Conservation (phyloP, 345 rosid species). For the Euphorbia tirucalli region DNA sequence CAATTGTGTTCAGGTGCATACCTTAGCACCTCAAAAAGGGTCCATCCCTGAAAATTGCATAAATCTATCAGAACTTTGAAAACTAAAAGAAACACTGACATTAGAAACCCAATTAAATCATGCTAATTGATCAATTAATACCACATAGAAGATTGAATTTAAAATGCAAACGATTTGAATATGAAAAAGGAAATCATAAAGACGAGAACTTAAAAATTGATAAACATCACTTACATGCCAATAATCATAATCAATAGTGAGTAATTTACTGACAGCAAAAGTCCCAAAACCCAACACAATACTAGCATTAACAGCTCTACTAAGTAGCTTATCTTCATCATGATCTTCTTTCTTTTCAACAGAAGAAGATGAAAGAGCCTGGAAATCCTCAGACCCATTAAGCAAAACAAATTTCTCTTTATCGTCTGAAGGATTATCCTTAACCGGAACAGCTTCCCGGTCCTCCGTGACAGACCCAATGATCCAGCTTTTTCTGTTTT, state of each 20-base stretch:
- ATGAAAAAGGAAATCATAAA: conserved; percentile 7
- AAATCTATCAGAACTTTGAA: not conserved
- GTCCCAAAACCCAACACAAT: conserved; percentile 84
- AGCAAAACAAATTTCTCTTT: conserved; percentile 14
- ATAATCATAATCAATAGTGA: conserved; percentile 82
- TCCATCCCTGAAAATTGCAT: conserved; percentile 71
- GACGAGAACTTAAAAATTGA: not conserved
- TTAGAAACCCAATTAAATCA: not conserved
- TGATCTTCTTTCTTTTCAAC: conserved; percentile 12
- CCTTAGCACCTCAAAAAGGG: conserved; percentile 74
- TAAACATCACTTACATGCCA: conserved; percentile 76
- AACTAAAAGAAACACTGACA: not conserved
- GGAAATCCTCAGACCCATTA: conserved; percentile 30
- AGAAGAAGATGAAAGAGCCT: conserved; percentile 25
- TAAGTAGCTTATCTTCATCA: conserved; percentile 36
- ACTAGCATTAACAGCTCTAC: conserved; percentile 66
- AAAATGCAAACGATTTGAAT: not conserved
- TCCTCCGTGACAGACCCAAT: conserved; percentile 52
- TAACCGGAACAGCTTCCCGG: conserved; percentile 41
- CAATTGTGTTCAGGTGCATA: conserved; percentile 90
- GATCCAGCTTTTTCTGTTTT: conserved; percentile 36
- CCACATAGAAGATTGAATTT: not conserved
- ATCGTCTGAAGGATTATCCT: conserved; percentile 19
- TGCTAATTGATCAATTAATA: not conserved
- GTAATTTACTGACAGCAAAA: conserved; percentile 65